These are phyloP conservation scores for Solanum aculeatissimum DNA, from an alignment of 305 asterid species.

Conservation along the genomic window DNA sequence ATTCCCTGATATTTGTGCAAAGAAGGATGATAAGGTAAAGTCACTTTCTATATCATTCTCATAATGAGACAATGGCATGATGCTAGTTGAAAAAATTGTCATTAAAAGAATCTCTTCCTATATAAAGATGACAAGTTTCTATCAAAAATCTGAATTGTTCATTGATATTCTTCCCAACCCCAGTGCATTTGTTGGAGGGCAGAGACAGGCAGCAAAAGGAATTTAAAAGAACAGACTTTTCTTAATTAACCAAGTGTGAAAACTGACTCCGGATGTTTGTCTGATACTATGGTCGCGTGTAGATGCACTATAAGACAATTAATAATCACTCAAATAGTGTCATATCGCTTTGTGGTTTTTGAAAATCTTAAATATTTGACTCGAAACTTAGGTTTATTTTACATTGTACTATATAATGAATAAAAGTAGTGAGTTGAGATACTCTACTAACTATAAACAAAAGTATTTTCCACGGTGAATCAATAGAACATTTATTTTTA, in stretches of 20 bases:
- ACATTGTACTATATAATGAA: neutral
- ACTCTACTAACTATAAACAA: neutral
- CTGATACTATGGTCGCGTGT: neutral
- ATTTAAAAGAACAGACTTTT: neutral
- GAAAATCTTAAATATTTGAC: no score
- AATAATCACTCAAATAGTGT: neutral
- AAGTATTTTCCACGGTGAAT: neutral
- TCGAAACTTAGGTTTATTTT: neutral
- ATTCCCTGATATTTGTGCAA: slow-evolving; percentile 7
- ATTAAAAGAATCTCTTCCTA: neutral
- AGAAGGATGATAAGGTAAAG: slow-evolving; percentile 17
- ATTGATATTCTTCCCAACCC: neutral
- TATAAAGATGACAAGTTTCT: neutral
- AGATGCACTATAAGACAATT: neutral
- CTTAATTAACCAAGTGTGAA: neutral
- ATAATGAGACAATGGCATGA: slow-evolving; percentile 13
- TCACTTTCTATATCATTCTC: slow-evolving; percentile 36
- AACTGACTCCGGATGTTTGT: neutral
- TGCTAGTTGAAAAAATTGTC: slow-evolving; percentile 2
- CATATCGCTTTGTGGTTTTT: neutral
- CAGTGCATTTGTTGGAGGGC: neutral
- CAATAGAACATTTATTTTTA: no score
- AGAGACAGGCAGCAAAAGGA: neutral
- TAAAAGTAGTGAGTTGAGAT: neutral
- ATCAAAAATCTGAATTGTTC: neutral